A percentile compares a stretch with the other conserved stretches of the same genome.
Evolutionary conservation across 345 rosid species (phyloP).

Genomic region (Linum usitatissimum): DNA sequence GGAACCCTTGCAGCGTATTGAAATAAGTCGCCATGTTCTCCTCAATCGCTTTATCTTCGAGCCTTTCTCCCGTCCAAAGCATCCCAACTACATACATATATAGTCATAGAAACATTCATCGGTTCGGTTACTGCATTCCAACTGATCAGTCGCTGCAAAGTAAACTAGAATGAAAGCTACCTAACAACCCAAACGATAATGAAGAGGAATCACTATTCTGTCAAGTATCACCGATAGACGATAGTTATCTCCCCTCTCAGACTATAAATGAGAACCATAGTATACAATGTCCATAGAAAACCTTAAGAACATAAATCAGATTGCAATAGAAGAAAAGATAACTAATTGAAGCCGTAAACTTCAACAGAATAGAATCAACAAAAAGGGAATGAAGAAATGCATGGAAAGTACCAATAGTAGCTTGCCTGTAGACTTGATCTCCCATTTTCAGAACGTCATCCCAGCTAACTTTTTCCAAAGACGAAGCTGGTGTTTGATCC

Average conservation of each 20-base stretch:
- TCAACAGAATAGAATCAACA: too few species aligned
- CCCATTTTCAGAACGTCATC: conserved; percentile 64
- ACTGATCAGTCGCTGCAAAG: too few species aligned
- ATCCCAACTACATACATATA: conserved; percentile 52
- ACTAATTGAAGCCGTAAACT: too few species aligned
- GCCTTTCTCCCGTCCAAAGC: conserved; percentile 73
- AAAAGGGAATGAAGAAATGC: not conserved
- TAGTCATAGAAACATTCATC: not conserved
- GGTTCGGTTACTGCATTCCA: conserved; percentile 1
- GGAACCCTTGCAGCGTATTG: conserved; percentile 70
- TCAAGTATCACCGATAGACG: too few species aligned
- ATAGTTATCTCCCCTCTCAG: too few species aligned
- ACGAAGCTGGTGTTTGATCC: conserved; percentile 39
- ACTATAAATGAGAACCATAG: too few species aligned
- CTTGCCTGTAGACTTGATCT: conserved; percentile 73
- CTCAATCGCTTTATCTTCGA: conserved; percentile 53
- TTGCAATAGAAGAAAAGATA: too few species aligned
- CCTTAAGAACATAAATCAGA: too few species aligned
- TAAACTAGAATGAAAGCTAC: too few species aligned
- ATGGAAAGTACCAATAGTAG: conserved; percentile 48
- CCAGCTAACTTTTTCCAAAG: conserved; percentile 51
- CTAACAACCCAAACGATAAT: too few species aligned
- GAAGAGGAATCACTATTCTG: too few species aligned
- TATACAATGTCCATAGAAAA: too few species aligned
- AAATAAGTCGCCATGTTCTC: conserved; percentile 61